phyloP scores from a whole-genome alignment of 2,329 filamentous ascomycete species.

The Exutisphaerella laricina region DNA sequence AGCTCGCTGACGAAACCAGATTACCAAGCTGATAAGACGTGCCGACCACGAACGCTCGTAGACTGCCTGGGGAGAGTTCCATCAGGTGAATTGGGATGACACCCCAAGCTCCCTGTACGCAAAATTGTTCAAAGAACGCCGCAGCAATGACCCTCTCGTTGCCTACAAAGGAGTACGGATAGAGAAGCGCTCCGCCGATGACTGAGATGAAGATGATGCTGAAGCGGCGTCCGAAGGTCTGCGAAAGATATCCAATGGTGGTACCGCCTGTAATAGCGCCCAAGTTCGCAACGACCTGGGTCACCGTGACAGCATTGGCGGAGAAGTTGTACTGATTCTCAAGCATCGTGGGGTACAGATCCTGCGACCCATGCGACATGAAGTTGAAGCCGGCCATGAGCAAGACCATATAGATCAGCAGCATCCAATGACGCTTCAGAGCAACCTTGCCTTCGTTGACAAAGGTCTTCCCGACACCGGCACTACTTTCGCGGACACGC shows the following conservation, averaged over 20 bases:
- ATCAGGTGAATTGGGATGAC: slow-evolving; percentile 62
- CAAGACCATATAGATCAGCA: slow-evolving; percentile 75
- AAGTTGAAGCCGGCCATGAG: slow-evolving; percentile 92
- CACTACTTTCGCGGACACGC: slow-evolving; percentile 54
- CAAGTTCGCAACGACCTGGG: slow-evolving; percentile 47
- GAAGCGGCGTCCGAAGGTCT: slow-evolving; percentile 45
- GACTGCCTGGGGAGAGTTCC: slow-evolving; percentile 66
- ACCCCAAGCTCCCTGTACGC: slow-evolving; percentile 30
- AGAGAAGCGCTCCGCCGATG: slow-evolving; percentile 69
- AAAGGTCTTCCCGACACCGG: slow-evolving; percentile 62
- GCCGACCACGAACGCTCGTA: slow-evolving; percentile 69
- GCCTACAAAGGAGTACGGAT: slow-evolving; percentile 71
- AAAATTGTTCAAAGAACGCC: slow-evolving; percentile 68
- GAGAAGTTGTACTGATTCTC: slow-evolving; percentile 54
- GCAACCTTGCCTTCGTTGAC: slow-evolving; percentile 72
- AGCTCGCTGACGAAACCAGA: slow-evolving; percentile 49
- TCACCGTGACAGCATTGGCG: slow-evolving; percentile 43
- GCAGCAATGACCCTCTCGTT: slow-evolving; percentile 64
- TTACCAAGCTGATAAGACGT: slow-evolving; percentile 74
- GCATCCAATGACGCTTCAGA: slow-evolving; percentile 70
- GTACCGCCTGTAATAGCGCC: slow-evolving; percentile 47
- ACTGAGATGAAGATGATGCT: slow-evolving; percentile 47
- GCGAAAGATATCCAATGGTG: slow-evolving; percentile 41
- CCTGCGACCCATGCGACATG: slow-evolving; percentile 73
- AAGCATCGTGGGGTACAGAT: slow-evolving; percentile 58